phyloP scores from a whole-genome alignment of 768 basidiomycete genomes.

The Mycena kentingensis region DNA sequence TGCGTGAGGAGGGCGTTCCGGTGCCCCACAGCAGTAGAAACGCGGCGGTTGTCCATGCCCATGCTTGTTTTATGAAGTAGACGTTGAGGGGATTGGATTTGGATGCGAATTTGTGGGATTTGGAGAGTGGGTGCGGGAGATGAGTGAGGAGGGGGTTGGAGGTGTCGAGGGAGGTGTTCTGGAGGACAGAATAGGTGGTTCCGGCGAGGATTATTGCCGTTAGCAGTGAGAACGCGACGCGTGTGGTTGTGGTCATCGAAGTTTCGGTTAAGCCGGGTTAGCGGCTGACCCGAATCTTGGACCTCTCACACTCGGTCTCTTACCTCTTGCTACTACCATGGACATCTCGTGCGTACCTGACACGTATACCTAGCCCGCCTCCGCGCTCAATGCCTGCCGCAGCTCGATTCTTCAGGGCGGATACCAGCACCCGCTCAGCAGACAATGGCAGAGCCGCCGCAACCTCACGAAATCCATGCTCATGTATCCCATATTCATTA shows the following conservation, averaged over 20 bases:
- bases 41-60: constrained; percentile 84
- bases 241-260: constrained; percentile 1
- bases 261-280: neutral
- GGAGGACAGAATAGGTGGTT: constrained; percentile 63
- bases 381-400: constrained; percentile 14
- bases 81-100: constrained; percentile 84
- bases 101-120: constrained; percentile 72
- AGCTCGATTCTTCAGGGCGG: constrained; percentile 90
- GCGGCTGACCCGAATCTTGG: no score
- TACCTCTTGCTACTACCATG: constrained; percentile 29
- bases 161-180: constrained; percentile 80
- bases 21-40: constrained; percentile 65
- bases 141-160: constrained; percentile 72
- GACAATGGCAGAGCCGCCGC: constrained; percentile 83
- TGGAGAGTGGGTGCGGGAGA: constrained; percentile 67
- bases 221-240: constrained; percentile 40
- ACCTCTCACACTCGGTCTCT: no score
- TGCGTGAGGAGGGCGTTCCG: constrained; percentile 48
- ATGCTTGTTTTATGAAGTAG: constrained; percentile 85
- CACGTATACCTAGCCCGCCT: neutral
- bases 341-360: constrained; percentile 46
- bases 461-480: constrained; percentile 89
- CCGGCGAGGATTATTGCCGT: constrained; percentile 56
- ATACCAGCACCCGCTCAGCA: constrained; percentile 87
- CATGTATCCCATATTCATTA: constrained; percentile 99